phyloP scores from a whole-genome alignment of 306 rosid genomes.

The barrel medic (Medicago truncatula) region MtrunA17r5.0-ANR NC_053048.1:43656001-43656500 shows the following conservation, averaged over 20 bases:
- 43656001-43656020: conserved; percentile 46
- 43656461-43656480: conserved; percentile 47
- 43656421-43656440: conserved; percentile 37
- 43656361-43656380: conserved; percentile 60
- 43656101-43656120: background rate
- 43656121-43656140: background rate
- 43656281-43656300: conserved; percentile 56
- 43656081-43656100: conserved; percentile 21
- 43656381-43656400: conserved; percentile 40
- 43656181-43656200: conserved; percentile 23
- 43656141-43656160: conserved; percentile 36
- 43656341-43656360: conserved; percentile 60
- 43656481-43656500: no score
- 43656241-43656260: conserved; percentile 12
- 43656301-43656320: conserved; percentile 45
- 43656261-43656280: conserved; percentile 33
- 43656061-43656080: conserved; percentile 32
- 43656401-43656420: no score
- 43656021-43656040: background rate
- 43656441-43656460: conserved; percentile 37
- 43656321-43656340: conserved; percentile 56
- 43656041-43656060: background rate
- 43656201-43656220: background rate
- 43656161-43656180: conserved; percentile 7
- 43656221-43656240: conserved; percentile 11